Evolutionary conservation across 352 stramenopile genomes (phyloP), one percentile per base, ranked within the genome.

Genomic region (Ochromonadaceae sp.): DNA sequence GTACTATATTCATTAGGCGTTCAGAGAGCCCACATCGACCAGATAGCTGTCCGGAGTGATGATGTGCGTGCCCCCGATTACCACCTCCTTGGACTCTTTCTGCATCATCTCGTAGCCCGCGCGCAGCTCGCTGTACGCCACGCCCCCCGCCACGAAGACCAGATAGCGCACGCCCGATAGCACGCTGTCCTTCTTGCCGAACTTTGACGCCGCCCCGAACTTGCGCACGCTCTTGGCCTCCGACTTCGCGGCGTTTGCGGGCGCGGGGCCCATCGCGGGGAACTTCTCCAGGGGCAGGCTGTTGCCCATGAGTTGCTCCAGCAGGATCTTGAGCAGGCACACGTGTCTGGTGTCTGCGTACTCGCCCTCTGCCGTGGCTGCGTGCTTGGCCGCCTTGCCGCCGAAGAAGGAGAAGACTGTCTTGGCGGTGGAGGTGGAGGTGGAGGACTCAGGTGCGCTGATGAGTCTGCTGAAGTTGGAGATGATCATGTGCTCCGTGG

Each of bases 81-180:
- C 48, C n/a, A 78, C 66, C 44, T 78, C 72, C 34, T 71, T 56
- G 46, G 57, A 50, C 22, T 67, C 26, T 9, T 26, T 40, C 41
- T 47, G 34, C 49, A 75, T 77, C 20, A 85, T 70, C 47, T 87
- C 77, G 40, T 82, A 73, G 30, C 71, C 73, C 31, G 77, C 59
- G 32, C 77, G 67, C 31, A 97, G 74, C 78, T 98, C 90, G 0
- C 83, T 88, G 71, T 93, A 96, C 22, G 85, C 87, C 53, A 91
- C 81, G 0, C 92, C 92, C 32, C 91, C 92, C 22, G 82, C 82
- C 35, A 96, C 80, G 58, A 96, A 97, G 4, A 97, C 85, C 67
- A 98, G 85, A 70, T 93, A 82, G 65, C 94, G 89, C 56, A 82
- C 81, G 0, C 66, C 71, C 55, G 86, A 85, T 0, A 65, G 67